phyloP scores from a whole-genome alignment of 495 filamentous ascomycete genomes.

The Xylaria curta region DNA sequence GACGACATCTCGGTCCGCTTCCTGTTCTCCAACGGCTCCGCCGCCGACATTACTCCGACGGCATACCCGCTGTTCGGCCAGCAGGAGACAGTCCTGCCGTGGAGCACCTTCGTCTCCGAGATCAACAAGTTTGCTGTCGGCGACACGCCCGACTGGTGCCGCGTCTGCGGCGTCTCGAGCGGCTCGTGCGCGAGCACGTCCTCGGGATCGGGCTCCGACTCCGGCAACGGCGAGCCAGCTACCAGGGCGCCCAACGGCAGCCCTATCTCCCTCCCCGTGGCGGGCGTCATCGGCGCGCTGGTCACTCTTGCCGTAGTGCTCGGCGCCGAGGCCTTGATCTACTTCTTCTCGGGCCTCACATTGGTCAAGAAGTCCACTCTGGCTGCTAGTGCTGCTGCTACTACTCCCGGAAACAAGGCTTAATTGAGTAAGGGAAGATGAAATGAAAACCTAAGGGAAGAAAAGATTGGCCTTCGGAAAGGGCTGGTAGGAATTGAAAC shows the following conservation, averaged over 20 bases:
- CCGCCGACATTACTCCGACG: slow-evolving; percentile 39
- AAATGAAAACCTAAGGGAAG: background rate
- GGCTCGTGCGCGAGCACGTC: slow-evolving; percentile 60
- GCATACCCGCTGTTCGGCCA: slow-evolving; percentile 72
- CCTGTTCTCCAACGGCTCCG: slow-evolving; percentile 77
- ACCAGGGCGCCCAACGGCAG: slow-evolving; percentile 24
- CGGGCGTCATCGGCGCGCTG: slow-evolving; percentile 57
- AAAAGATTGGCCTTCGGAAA: background rate
- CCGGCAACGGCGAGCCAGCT: background rate
- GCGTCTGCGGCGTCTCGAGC: slow-evolving; percentile 65
- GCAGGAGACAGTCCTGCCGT: slow-evolving; percentile 59
- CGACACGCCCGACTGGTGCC: slow-evolving; percentile 71
- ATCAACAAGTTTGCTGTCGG: slow-evolving; percentile 68
- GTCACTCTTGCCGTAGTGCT: slow-evolving; percentile 55
- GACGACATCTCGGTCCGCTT: slow-evolving; percentile 75
- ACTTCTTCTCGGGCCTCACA: slow-evolving; percentile 44
- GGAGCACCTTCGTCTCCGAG: slow-evolving; percentile 64
- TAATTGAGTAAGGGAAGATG: background rate
- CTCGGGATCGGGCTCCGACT: slow-evolving; percentile 17
- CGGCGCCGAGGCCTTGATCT: slow-evolving; percentile 47
- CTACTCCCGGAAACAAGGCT: slow-evolving; percentile 3
- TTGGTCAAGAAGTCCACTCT: slow-evolving; percentile 44
- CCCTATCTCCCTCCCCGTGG: slow-evolving; percentile 55
- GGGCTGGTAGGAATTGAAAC: background rate
- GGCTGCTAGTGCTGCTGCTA: slow-evolving; percentile 19